These are phyloP conservation scores for Artemisia annua DNA, from an alignment of 129 eudicot genomes.

Conservation along the genomic window DNA sequence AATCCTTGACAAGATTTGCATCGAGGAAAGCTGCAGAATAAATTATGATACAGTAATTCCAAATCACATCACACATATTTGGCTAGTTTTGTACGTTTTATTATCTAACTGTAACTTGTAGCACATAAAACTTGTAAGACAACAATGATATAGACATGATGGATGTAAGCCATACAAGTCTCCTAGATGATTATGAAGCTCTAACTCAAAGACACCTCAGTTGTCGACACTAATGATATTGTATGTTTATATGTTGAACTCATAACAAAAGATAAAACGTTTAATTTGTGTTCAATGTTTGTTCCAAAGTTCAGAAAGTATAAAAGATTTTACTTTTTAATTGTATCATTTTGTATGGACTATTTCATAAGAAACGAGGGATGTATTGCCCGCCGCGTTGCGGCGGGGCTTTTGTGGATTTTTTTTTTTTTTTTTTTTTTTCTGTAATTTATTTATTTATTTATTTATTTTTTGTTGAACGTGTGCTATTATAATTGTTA, in stretches of 20 bases:
- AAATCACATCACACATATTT: slow-evolving; percentile 9
- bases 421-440: no score
- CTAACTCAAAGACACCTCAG: background rate
- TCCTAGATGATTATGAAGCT: background rate
- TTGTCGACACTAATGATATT: background rate
- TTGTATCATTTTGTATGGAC: no score
- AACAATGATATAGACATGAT: slow-evolving; percentile 2
- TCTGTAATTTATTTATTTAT: no score
- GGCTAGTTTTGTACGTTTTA: slow-evolving; percentile 3
- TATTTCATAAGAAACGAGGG: no score
- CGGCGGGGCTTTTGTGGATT: no score
- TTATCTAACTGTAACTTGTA: slow-evolving; percentile 17
- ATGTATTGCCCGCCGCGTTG: no score
- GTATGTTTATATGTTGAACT: background rate
- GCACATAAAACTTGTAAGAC: slow-evolving; percentile 15
- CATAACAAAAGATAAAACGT: background rate
- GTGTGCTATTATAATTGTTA: no score
- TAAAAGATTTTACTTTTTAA: no score
- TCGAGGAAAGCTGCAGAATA: no score
- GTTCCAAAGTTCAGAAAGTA: background rate
- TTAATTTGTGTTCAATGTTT: background rate
- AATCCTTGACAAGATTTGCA: no score
- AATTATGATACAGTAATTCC: background rate
- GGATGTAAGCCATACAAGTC: slow-evolving; percentile 12
- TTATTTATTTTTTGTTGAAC: no score